Percentiles rank a stretch among this genome's conserved stretches.
These are phyloP conservation scores for Verbascum thapsus DNA, from an alignment of 257 asterid species.

Conservation along the genomic window DNA sequence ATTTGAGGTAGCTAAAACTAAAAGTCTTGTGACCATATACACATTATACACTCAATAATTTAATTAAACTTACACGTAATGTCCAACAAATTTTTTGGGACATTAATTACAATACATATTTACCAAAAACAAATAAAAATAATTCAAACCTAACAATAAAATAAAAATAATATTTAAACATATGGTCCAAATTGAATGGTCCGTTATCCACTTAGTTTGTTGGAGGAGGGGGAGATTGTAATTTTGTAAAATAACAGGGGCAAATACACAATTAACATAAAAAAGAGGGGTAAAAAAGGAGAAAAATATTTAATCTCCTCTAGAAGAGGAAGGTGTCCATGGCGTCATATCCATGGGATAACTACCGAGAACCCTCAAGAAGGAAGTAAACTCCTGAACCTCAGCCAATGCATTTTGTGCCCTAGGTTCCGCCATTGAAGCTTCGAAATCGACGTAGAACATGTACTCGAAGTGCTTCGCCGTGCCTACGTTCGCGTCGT, in stretches of 20 bases:
- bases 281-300: neutral
- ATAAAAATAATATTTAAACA: neutral
- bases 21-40: constrained; percentile 1
- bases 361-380: constrained; percentile 88
- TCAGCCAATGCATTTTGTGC: constrained; percentile 96
- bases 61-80: constrained; percentile 28
- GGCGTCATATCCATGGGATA: constrained; percentile 99
- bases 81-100: constrained; percentile 34
- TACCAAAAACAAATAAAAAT: constrained; percentile 7
- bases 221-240: too few relatives aligned
- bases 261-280: constrained; percentile 24
- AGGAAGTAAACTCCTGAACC: constrained; percentile 92
- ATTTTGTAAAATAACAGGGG: constrained; percentile 27
- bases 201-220: too few relatives aligned
- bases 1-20: constrained; percentile 27
- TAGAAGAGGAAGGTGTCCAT: constrained; percentile 63
- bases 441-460: constrained; percentile 94
- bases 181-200: constrained; percentile 25
- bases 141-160: constrained; percentile 28
- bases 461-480: constrained; percentile 98
- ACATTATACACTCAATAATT: constrained; percentile 6
- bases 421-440: constrained; percentile 95
- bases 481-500: constrained; percentile 87
- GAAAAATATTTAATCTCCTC: constrained; percentile 30
- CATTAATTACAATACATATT: constrained; percentile 33